phyloP scores from a whole-genome alignment of 192 early-diverging fungal species.

The Backusella liffmaniae region DNA sequence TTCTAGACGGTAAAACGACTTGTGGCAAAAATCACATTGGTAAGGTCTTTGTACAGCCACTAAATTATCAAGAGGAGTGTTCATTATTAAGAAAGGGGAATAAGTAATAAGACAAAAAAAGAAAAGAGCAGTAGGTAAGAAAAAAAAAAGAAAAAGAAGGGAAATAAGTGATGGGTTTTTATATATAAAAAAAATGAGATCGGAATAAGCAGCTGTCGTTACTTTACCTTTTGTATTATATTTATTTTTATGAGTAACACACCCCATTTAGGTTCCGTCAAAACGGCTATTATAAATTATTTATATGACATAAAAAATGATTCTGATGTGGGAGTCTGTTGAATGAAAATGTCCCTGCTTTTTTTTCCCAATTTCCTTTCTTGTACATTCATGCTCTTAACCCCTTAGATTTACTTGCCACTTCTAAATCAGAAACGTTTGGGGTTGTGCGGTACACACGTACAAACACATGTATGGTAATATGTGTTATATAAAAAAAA shows the following conservation, averaged over 20 bases:
- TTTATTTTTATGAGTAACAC: conserved; percentile 10
- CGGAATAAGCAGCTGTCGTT: conserved; percentile 6
- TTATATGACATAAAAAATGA: neutral
- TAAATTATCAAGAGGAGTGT: neutral
- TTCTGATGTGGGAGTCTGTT: conserved; percentile 5
- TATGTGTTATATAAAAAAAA: neutral
- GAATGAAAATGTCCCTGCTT: conserved; percentile 14
- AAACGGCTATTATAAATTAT: conserved; percentile 15
- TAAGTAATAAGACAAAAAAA: neutral
- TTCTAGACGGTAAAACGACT: conserved; percentile 75
- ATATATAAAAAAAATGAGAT: neutral
- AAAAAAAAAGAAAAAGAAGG: neutral
- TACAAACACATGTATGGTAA: conserved; percentile 7
- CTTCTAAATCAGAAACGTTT: conserved; percentile 9
- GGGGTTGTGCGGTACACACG: conserved; percentile 16
- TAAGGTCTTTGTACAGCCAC: conserved; percentile 48
- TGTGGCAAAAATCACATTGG: conserved; percentile 56
- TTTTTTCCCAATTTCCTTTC: conserved; percentile 11
- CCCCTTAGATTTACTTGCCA: neutral
- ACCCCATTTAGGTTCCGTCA: conserved; percentile 12
- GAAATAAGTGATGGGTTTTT: conserved; percentile 2
- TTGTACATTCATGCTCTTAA: neutral
- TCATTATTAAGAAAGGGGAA: neutral
- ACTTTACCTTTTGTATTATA: conserved; percentile 11
- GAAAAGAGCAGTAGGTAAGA: neutral